phyloP scores from a whole-genome alignment of 2,329 filamentous ascomycete species.

The Xylaria hypoxylon region DNA sequence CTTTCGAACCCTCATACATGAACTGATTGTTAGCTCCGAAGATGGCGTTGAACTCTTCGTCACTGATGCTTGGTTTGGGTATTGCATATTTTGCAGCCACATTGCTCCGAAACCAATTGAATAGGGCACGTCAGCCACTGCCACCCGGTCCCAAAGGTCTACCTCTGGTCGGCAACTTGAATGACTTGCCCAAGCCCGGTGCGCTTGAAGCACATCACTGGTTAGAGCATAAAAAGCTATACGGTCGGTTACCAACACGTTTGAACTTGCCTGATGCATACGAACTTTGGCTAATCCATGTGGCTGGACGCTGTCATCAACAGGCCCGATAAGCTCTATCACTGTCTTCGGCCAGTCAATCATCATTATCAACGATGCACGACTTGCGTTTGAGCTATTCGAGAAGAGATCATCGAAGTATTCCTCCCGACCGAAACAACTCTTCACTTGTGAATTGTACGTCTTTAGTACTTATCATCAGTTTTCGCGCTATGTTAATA shows the following conservation, averaged over 20 bases:
- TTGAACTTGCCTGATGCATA: slow-evolving; percentile 7
- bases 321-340: slow-evolving; percentile 54
- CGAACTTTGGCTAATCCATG: slow-evolving; percentile 13
- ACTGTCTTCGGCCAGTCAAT: slow-evolving; percentile 56
- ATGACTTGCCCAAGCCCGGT: slow-evolving; percentile 58
- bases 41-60: slow-evolving; percentile 13
- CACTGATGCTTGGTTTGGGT: slow-evolving; percentile 13
- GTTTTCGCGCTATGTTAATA: neutral
- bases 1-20: slow-evolving; percentile 6
- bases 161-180: slow-evolving; percentile 63
- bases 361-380: slow-evolving; percentile 55
- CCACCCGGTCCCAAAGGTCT: slow-evolving; percentile 63
- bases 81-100: slow-evolving; percentile 22
- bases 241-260: slow-evolving; percentile 37
- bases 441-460: slow-evolving; percentile 46
- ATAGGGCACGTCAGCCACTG: slow-evolving; percentile 40
- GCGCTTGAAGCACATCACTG: slow-evolving; percentile 55
- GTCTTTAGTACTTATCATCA: neutral
- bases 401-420: slow-evolving; percentile 52
- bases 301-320: slow-evolving; percentile 14
- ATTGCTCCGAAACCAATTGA: slow-evolving; percentile 13
- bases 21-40: slow-evolving; percentile 1
- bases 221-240: slow-evolving; percentile 55
- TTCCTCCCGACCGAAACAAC: slow-evolving; percentile 49
- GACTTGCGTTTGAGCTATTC: slow-evolving; percentile 54